Base-by-base conservation (phyloP, 2,329 filamentous ascomycete genomes). In the Dactylella cylindrospora region DNA sequence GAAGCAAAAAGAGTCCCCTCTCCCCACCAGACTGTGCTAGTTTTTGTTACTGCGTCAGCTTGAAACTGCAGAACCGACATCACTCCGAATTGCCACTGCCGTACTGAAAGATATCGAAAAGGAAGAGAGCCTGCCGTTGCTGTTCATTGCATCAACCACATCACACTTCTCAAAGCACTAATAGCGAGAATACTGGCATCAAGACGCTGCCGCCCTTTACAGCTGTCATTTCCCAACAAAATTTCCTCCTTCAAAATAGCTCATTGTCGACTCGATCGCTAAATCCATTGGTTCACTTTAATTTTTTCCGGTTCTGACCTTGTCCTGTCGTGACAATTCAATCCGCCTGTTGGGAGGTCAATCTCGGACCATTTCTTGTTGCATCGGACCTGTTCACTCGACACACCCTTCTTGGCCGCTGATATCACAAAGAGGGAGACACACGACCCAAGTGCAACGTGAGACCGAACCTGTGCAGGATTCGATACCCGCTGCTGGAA, bases 81-180 rank as follows among this genome's bases (percentile, higher is more conserved):
- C 46, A 51, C 52, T 60, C 54, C 54, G 54, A 47, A 40, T 60
- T 60, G 54, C 54, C 54, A 60, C 54, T 44, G 17, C 46, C 22
- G 29, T 22, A n/a, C n/a, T n/a, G n/a, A n/a, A n/a, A n/a, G n/a
- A n/a, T n/a, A n/a, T n/a, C n/a, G n/a, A n/a, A n/a, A n/a, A n/a
- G n/a, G n/a, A n/a, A n/a, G n/a, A n/a, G n/a, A n/a, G n/a, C n/a
- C 54, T 44, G 17, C 46, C 22, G 29, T 22, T 25, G n/a, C 23
- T 29, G 5, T 36, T 28, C 12, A 6, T 9, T 38, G 25, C 46
- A 22, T 6, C 36, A 32, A 47, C 43, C 15, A 28, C n/a, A 25
- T 15, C 25, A 33, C 31, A 12, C 31, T n/a, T 15, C 31, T 12
- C 17, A 32, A 26, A n/a, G 12, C 19, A 6, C 10, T 22, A 19